Percentiles rank a stretch among this genome's conserved stretches.
These are phyloP conservation scores for Hypocreales sp. DNA, from an alignment of 2,329 filamentous ascomycete species.

Conservation along the genomic window DNA sequence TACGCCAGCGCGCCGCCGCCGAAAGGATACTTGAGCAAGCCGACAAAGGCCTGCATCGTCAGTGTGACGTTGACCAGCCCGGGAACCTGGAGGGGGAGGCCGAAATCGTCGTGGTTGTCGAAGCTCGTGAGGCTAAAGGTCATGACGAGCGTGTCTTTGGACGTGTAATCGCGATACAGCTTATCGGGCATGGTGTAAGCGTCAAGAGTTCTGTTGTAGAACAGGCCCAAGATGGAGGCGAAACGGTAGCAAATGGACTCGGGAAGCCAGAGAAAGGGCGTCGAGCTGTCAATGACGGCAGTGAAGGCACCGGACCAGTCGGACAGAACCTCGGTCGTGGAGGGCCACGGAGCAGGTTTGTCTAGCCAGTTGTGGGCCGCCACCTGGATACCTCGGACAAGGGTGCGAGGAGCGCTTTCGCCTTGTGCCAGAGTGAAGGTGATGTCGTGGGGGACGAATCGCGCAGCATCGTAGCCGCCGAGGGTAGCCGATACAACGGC, in stretches of 20 bases:
- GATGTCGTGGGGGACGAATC: slow-evolving; percentile 44
- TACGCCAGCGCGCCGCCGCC: slow-evolving; percentile 25
- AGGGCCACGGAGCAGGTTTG: slow-evolving; percentile 21
- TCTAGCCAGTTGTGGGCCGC: slow-evolving; percentile 14
- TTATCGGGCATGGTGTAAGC: slow-evolving; percentile 49
- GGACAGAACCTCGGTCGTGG: slow-evolving; percentile 21
- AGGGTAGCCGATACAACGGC: slow-evolving; percentile 44
- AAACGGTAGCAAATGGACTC: slow-evolving; percentile 45
- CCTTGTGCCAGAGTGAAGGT: slow-evolving; percentile 41
- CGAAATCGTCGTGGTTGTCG: slow-evolving; percentile 37
- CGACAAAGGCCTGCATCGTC: slow-evolving; percentile 32
- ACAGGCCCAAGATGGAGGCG: slow-evolving; percentile 46
- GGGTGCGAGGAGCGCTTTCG: slow-evolving; percentile 39
- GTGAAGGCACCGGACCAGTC: slow-evolving; percentile 30
- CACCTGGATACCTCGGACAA: slow-evolving; percentile 42
- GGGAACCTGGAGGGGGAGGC: slow-evolving; percentile 27
- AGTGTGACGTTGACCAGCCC: slow-evolving; percentile 43
- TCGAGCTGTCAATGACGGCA: slow-evolving; percentile 47
- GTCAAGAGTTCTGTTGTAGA: slow-evolving; percentile 46
- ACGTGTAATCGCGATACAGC: slow-evolving; percentile 31
- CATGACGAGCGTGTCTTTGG: slow-evolving; percentile 31
- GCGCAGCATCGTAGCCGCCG: slow-evolving; percentile 52
- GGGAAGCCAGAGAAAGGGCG: slow-evolving; percentile 50
- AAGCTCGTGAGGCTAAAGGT: slow-evolving; percentile 41
- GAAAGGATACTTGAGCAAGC: slow-evolving; percentile 33